Percentiles rank a stretch among this genome's conserved stretches.
phyloP scores from a whole-genome alignment of 1,139 yeast species.

The Diutina catenulata region DNA sequence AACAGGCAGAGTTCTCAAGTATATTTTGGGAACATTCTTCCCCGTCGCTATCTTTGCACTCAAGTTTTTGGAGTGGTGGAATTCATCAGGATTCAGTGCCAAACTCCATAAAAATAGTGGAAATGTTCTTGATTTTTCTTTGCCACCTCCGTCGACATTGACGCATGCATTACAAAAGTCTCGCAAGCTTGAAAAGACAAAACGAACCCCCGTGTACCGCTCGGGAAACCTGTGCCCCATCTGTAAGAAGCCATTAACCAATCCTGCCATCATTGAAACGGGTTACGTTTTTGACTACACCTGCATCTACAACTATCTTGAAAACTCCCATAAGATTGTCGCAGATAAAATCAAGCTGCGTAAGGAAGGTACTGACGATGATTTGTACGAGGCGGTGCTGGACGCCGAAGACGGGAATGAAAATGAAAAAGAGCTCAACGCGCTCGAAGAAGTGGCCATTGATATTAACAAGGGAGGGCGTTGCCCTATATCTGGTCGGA shows the following conservation, averaged over 20 bases:
- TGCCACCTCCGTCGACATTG: slow-evolving; percentile 39
- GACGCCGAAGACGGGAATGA: slow-evolving; percentile 12
- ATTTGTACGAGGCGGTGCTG: slow-evolving; percentile 8
- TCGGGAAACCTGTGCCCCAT: slow-evolving; percentile 49
- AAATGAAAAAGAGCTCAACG: slow-evolving; percentile 11
- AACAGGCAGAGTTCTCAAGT: slow-evolving; percentile 23
- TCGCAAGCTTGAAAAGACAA: slow-evolving; percentile 5
- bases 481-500: slow-evolving; percentile 78
- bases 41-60: slow-evolving; percentile 79
- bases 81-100: slow-evolving; percentile 60
- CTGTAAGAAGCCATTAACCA: slow-evolving; percentile 53
- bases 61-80: slow-evolving; percentile 95
- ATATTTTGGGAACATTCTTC: slow-evolving; percentile 41
- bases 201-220: slow-evolving; percentile 13
- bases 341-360: slow-evolving; percentile 12
- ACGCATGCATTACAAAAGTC: slow-evolving; percentile 11
- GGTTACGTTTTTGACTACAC: slow-evolving; percentile 87
- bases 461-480: slow-evolving; percentile 43
- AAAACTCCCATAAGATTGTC: slow-evolving; percentile 30
- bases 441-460: slow-evolving; percentile 12
- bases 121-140: slow-evolving; percentile 33
- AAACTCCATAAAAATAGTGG: slow-evolving; percentile 46
- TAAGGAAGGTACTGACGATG: slow-evolving; percentile 6
- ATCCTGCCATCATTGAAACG: slow-evolving; percentile 84
- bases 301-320: slow-evolving; percentile 63